Evolutionary conservation across 2,329 filamentous ascomycete genomes (phyloP).

Genomic region (Exophiala sideris): DNA sequence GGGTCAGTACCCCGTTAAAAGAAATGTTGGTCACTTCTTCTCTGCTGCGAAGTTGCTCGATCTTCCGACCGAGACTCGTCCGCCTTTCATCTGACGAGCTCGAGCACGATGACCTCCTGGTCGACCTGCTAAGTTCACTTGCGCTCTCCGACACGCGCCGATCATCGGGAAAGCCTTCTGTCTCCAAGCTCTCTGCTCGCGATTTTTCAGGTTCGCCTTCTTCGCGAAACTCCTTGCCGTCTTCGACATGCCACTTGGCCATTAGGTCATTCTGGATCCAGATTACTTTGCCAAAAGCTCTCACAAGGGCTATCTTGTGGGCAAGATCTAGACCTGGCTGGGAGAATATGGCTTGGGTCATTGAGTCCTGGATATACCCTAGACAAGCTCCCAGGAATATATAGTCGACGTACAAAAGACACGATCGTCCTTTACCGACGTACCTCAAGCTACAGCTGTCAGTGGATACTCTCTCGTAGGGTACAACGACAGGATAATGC

Average conservation of each 20-base stretch:
- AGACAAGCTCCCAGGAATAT: slow-evolving; percentile 71
- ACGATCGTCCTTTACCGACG: slow-evolving; percentile 67
- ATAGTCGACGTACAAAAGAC: slow-evolving; percentile 72
- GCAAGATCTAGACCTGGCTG: slow-evolving; percentile 64
- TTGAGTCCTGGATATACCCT: slow-evolving; percentile 72
- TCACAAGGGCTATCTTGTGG: slow-evolving; percentile 69
- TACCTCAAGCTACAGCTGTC: slow-evolving; percentile 65
- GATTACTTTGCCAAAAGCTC: slow-evolving; percentile 74
- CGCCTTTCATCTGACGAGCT: slow-evolving; percentile 17
- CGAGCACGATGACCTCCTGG: slow-evolving; percentile 7
- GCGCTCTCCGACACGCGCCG: slow-evolving; percentile 52
- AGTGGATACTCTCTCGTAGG: neutral
- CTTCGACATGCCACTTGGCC: slow-evolving; percentile 74
- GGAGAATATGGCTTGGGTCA: slow-evolving; percentile 71
- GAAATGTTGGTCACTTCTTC: slow-evolving; percentile 15
- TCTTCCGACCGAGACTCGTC: slow-evolving; percentile 18
- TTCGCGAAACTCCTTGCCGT: slow-evolving; percentile 59
- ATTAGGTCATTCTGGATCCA: slow-evolving; percentile 88
- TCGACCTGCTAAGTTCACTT: slow-evolving; percentile 8
- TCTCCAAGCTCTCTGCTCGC: slow-evolving; percentile 48
- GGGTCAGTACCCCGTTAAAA: slow-evolving; percentile 17
- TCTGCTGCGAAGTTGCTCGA: slow-evolving; percentile 13
- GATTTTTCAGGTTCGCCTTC: slow-evolving; percentile 38
- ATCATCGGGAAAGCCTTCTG: slow-evolving; percentile 63
- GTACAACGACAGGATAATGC: slow-evolving; percentile 31